phyloP scores from a whole-genome alignment of 306 rosid genomes.

The Fragaria iinumae region DNA sequence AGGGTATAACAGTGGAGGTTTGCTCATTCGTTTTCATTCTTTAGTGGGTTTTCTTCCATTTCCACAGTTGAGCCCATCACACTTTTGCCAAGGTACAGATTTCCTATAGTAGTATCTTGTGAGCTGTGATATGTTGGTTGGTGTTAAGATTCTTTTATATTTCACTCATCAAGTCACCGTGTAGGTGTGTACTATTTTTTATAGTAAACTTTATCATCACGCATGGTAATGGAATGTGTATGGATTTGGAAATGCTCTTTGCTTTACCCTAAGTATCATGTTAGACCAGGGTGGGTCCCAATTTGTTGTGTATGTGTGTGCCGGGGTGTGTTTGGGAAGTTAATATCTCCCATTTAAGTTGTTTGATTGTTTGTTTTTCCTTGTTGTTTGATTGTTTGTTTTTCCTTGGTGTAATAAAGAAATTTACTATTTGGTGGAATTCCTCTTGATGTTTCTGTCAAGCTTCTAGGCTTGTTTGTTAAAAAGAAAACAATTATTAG shows the following conservation, averaged over 20 bases:
- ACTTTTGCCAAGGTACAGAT: constrained; percentile 65
- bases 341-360: background rate
- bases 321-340: background rate
- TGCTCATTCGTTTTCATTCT: constrained; percentile 62
- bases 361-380: background rate
- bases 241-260: background rate
- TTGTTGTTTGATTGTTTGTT: background rate
- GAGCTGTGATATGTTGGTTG: background rate
- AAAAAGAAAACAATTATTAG: background rate
- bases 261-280: background rate
- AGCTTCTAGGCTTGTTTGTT: background rate
- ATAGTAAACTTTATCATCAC: background rate
- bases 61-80: constrained; percentile 72
- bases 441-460: background rate
- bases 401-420: background rate
- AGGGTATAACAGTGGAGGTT: constrained; percentile 73
- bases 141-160: background rate
- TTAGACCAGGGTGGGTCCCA: background rate
- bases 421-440: background rate
- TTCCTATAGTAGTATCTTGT: background rate
- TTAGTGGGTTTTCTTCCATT: constrained; percentile 82
- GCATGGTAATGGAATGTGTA: background rate
- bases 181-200: background rate
- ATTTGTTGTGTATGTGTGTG: background rate
- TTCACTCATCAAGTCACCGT: background rate